Evolutionary conservation across 176 grass and related monocot genomes (phyloP), one percentile per base, ranked within the genome.

Genomic region (Bonia amplexicaulis): DNA sequence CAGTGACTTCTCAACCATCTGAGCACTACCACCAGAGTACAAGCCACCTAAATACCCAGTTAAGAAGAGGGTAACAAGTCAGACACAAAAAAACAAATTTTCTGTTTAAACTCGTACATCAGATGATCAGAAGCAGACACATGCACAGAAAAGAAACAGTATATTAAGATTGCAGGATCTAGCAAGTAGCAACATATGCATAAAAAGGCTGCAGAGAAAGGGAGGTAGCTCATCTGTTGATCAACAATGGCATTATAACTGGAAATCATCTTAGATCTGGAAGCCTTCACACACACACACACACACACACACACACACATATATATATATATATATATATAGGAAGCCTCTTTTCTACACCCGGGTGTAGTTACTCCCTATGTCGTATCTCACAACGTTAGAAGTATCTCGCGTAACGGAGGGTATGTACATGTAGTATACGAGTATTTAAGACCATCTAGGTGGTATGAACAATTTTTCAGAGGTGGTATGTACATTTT

Each of bases 21-120:
- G 95, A 81, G 95, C 95, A 87, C 92, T 90, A 52, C 95, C 95
- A 85, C 95, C 95, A 79, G 95, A 98, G 86, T 95, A 98, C 74
- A 98, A 69, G 15, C 95, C 95, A 81, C 95, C 95, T 98, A 91
- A 84, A 92, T 71, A 84, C 51, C 42, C 29, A 80, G 69, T 80
- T 69, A 58, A 84, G 42, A 79, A 52, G 70, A 54, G n/a, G 29
- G 16, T 53, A 52, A 61, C 45, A 54, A 69, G 70, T 82, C 41
- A 44, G 8, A 44, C 41, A 44, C 41, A 44, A 44, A 44, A 44
- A 44, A 44, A 44, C 9, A 9, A 10, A 9, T 44, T 10, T 9
- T 9, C 41, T 44, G 41, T 51, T 74, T 12, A 81, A 65, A 8
- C 31, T 44, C 33, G 25, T 15, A 61, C 70, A 51, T 66, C 42